These are phyloP conservation scores for Aristolochia contorta DNA, from an alignment of 164 flowering plant genomes.

Conservation along the genomic window DNA sequence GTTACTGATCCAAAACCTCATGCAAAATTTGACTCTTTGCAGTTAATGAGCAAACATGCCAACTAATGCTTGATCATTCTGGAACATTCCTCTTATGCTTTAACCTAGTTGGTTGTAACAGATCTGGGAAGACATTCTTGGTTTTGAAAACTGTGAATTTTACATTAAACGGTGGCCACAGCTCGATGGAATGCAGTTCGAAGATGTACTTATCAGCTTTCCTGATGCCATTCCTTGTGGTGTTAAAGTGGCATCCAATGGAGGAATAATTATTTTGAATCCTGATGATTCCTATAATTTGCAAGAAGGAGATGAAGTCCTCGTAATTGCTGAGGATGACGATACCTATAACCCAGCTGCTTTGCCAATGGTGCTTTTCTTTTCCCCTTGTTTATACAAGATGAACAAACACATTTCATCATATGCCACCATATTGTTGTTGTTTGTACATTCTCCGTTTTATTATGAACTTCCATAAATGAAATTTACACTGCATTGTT, in stretches of 20 bases:
- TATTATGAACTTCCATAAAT: neutral
- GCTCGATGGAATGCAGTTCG: slow-evolving; percentile 69
- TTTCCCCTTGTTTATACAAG: slow-evolving; percentile 9
- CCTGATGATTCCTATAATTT: slow-evolving; percentile 66
- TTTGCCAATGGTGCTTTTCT: slow-evolving; percentile 57
- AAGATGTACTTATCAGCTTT: slow-evolving; percentile 70
- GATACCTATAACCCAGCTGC: slow-evolving; percentile 58
- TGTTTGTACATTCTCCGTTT: neutral
- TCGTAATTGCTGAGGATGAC: slow-evolving; percentile 86
- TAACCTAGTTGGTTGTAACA: slow-evolving; percentile 12
- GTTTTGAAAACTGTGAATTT: slow-evolving; percentile 81
- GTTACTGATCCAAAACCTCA: no score
- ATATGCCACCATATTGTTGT: neutral
- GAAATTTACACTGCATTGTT: no score
- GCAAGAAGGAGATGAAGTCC: slow-evolving; percentile 82
- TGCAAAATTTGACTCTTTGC: no score
- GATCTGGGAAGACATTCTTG: slow-evolving; percentile 93
- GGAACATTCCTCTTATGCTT: neutral
- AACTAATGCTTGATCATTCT: neutral
- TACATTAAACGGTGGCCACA: slow-evolving; percentile 80
- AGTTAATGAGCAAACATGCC: no score
- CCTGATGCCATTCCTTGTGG: slow-evolving; percentile 89
- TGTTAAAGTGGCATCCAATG: slow-evolving; percentile 50
- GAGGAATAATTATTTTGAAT: slow-evolving; percentile 70
- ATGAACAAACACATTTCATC: neutral